Conservation (phyloP, 148 eudicot species). For the Persicaria maculosa region DNA sequence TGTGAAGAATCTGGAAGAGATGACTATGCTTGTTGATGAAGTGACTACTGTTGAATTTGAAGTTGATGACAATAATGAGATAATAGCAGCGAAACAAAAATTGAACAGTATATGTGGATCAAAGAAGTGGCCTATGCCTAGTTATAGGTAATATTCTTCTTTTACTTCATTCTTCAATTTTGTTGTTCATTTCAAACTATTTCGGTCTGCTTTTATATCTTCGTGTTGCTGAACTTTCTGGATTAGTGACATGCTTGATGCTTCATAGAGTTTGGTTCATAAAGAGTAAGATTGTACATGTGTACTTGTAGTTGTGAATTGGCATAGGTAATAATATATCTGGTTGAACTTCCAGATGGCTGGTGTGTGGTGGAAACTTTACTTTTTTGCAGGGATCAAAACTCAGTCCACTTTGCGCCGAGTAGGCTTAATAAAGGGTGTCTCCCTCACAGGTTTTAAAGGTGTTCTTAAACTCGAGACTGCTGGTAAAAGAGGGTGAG, state of each 20-base stretch:
- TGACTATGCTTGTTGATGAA: conserved; percentile 1
- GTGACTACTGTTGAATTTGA: conserved; percentile 12
- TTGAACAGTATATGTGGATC: conserved; percentile 52
- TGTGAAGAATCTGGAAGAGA: conserved; percentile 24
- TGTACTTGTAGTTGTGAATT: too few relatives aligned
- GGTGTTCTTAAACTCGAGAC: too few relatives aligned
- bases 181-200: background rate
- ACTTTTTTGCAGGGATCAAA: too few relatives aligned
- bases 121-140: conserved; percentile 65
- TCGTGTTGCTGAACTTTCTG: background rate
- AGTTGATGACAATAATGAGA: conserved; percentile 33
- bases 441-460: too few relatives aligned
- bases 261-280: background rate
- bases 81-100: conserved; percentile 62
- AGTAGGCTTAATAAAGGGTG: too few relatives aligned
- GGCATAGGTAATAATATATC: too few relatives aligned
- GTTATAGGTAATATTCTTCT: conserved; percentile 39
- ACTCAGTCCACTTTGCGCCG: too few relatives aligned
- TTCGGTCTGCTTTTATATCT: background rate
- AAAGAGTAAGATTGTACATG: too few relatives aligned
- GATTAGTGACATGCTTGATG: background rate
- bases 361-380: background rate
- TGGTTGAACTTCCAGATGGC: background rate
- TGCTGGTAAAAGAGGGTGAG: background rate
- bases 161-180: background rate